Evolutionary conservation across 495 filamentous ascomycete species (phyloP).

Genomic region (Neurospora tetraspora): DNA sequence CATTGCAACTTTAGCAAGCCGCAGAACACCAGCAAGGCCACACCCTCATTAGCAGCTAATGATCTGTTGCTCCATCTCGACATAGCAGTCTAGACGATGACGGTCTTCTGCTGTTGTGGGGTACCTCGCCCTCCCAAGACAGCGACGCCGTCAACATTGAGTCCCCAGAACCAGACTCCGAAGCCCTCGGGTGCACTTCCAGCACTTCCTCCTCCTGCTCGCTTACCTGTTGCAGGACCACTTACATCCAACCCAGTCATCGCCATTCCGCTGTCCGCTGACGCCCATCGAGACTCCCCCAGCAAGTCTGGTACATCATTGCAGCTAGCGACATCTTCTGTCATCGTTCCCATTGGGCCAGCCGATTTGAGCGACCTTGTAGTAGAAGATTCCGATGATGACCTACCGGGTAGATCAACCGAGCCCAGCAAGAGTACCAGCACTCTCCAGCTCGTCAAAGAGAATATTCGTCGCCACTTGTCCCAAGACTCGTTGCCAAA

Average conservation of each 20-base stretch:
- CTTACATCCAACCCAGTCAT: constrained; percentile 14
- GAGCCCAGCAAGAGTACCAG: constrained; percentile 22
- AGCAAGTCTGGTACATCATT: constrained; percentile 7
- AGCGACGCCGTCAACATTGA: constrained; percentile 13
- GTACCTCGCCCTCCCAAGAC: constrained; percentile 21
- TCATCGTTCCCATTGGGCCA: constrained; percentile 8
- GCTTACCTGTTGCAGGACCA: constrained; percentile 10
- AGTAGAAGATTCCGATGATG: constrained; percentile 32
- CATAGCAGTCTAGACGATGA: constrained; percentile 19
- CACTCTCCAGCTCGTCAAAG: constrained; percentile 28
- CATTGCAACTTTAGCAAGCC: not conserved
- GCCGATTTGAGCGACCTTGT: constrained; percentile 24
- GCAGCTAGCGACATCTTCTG: not conserved
- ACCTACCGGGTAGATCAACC: constrained; percentile 6
- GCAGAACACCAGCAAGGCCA: not conserved
- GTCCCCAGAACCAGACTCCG: not conserved
- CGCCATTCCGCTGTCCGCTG: not conserved
- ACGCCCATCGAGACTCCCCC: not conserved
- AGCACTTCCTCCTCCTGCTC: constrained; percentile 12
- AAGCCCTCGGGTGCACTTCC: constrained; percentile 11
- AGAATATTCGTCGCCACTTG: constrained; percentile 35
- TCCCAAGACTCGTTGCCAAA: constrained; percentile 32
- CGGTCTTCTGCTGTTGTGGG: constrained; percentile 31
- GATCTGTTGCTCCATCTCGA: not conserved
- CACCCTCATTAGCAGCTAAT: not conserved